These are phyloP conservation scores for Acer saccharum DNA, from an alignment of 345 rosid species.

Conservation along the genomic window DNA sequence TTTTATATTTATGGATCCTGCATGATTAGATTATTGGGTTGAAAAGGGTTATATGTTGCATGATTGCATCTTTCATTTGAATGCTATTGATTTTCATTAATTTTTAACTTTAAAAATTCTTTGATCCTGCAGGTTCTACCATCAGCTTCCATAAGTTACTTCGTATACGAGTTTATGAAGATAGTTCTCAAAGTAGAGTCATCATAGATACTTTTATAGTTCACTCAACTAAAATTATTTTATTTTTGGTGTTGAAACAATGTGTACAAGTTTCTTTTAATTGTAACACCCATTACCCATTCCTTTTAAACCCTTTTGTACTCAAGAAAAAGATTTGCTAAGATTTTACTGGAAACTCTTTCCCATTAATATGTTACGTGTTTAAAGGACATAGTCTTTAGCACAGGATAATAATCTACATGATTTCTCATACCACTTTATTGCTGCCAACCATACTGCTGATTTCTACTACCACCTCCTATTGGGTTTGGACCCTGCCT, in stretches of 20 bases:
- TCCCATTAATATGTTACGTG: not conserved
- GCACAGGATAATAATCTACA: not conserved
- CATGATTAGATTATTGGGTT: too few species aligned
- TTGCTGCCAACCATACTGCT: conserved; percentile 83
- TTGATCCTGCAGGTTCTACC: conserved; percentile 71
- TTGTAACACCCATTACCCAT: too few species aligned
- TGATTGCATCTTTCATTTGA: not conserved
- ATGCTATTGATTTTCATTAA: not conserved
- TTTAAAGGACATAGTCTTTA: not conserved
- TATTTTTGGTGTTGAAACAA: not conserved
- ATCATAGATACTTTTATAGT: conserved; percentile 23
- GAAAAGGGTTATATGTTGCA: not conserved
- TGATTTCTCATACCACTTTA: not conserved
- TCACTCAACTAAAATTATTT: not conserved
- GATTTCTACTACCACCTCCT: conserved; percentile 89
- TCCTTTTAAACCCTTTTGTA: not conserved
- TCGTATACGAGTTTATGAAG: conserved; percentile 87
- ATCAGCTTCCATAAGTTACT: conserved; percentile 88
- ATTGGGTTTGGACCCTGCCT: conserved; percentile 86
- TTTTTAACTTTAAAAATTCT: conserved; percentile 7
- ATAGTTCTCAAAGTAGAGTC: conserved; percentile 82
- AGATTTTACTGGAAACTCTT: not conserved
- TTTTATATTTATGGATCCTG: too few species aligned
- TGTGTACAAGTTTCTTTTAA: not conserved
- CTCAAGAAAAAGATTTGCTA: not conserved